A percentile compares a stretch with the other conserved stretches of the same genome.
Conservation (phyloP, 1,284 basidiomycete genomes). For the Takashimella koratensis region DNA sequence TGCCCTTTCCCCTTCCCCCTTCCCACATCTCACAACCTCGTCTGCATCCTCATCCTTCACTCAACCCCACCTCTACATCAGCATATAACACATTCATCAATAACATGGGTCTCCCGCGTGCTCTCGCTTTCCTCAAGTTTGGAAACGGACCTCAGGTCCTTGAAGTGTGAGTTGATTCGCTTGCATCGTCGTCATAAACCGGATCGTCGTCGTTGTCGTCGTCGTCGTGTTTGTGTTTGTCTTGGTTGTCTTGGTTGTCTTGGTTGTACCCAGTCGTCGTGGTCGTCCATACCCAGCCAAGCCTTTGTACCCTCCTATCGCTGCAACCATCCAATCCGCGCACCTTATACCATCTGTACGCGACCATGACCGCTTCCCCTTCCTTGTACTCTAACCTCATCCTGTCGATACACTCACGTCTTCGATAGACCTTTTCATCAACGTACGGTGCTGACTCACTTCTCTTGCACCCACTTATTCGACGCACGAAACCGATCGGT, state of each 20-base stretch:
- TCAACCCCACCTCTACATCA: background rate
- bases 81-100: background rate
- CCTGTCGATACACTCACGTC: no score
- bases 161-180: conserved; percentile 59
- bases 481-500: no score
- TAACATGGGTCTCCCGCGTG: conserved; percentile 83
- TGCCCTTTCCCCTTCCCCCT: background rate
- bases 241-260: background rate
- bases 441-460: no score
- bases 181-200: background rate
- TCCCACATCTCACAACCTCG: no score
- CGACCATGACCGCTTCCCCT: no score
- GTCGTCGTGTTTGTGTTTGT: conserved; percentile 1
- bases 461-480: no score
- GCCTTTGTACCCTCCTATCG: no score
- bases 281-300: no score
- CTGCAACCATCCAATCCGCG: no score
- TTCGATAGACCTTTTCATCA: background rate
- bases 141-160: conserved; percentile 73
- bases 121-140: conserved; percentile 67
- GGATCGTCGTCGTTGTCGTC: background rate
- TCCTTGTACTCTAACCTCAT: no score
- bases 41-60: background rate
- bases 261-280: no score
- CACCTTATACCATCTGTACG: no score